A percentile compares a stretch with the other conserved stretches of the same genome.
Conservation (phyloP, 371 early-diverging fungal genomes). For the Nematocida ausubeli region DNA sequence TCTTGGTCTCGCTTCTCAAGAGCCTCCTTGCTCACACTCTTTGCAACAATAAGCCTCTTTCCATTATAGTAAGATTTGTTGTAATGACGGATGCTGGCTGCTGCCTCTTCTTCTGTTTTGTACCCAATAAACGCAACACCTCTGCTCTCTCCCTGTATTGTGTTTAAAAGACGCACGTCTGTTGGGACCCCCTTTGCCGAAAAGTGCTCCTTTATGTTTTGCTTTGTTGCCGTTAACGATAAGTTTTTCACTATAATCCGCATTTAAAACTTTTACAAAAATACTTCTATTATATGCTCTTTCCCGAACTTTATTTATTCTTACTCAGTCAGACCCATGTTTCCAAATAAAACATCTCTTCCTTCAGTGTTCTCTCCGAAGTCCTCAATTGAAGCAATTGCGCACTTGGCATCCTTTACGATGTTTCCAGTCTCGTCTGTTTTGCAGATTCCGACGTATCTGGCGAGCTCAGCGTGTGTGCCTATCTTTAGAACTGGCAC, state of each 20-base stretch:
- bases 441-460: conserved; percentile 39
- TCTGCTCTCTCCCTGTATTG: conserved; percentile 39
- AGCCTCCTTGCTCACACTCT: neutral
- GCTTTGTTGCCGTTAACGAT: conserved; percentile 57
- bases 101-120: conserved; percentile 41
- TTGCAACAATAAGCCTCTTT: conserved; percentile 20
- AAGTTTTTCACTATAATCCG: conserved; percentile 67
- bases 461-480: conserved; percentile 33
- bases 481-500: conserved; percentile 27
- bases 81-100: conserved; percentile 48
- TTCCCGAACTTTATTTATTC: neutral
- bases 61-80: conserved; percentile 54
- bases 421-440: conserved; percentile 42
- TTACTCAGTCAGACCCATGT: conserved; percentile 2
- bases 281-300: neutral
- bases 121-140: conserved; percentile 67
- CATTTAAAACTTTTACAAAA: conserved; percentile 54
- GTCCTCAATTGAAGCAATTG: conserved; percentile 46
- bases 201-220: conserved; percentile 57
- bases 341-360: neutral
- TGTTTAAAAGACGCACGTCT: conserved; percentile 62
- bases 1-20: conserved; percentile 21
- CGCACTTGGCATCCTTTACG: conserved; percentile 42
- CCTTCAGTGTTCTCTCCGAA: conserved; percentile 27
- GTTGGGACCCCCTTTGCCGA: conserved; percentile 55